These are phyloP conservation scores for Teunomyces funiuensis DNA, from an alignment of 805 yeast species.

Conservation along the genomic window DNA sequence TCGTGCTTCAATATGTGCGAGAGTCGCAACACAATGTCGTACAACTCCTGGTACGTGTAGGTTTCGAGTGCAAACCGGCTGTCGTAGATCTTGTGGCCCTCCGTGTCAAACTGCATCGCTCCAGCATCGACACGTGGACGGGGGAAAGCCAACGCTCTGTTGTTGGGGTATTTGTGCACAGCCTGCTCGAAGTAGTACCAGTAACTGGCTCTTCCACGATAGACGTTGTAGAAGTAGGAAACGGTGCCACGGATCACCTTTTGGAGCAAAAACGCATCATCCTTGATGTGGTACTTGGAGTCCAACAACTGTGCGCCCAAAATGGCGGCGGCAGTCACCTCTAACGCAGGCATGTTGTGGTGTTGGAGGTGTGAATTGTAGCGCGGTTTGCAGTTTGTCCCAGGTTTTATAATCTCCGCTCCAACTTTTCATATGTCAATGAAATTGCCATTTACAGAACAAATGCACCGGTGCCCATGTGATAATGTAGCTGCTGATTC, in stretches of 20 bases:
- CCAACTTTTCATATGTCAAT: not conserved
- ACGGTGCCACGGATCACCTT: constrained; percentile 41
- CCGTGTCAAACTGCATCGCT: constrained; percentile 20
- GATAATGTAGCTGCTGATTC: not conserved
- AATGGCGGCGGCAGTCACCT: constrained; percentile 42
- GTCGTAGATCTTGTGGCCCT: constrained; percentile 46
- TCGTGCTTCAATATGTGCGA: constrained; percentile 63
- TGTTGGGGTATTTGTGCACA: constrained; percentile 50
- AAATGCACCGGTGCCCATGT: not conserved
- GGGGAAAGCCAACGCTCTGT: constrained; percentile 63
- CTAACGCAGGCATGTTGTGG: constrained; percentile 32
- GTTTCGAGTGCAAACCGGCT: constrained; percentile 59
- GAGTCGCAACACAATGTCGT: constrained; percentile 62
- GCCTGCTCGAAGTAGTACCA: constrained; percentile 70
- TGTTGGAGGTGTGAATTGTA: too few species aligned
- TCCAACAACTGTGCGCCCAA: constrained; percentile 48
- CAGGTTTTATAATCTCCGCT: not conserved
- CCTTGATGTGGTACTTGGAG: constrained; percentile 44
- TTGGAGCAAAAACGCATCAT: constrained; percentile 55
- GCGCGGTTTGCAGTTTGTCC: too few species aligned
- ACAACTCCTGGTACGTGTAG: constrained; percentile 68
- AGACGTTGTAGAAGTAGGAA: constrained; percentile 39
- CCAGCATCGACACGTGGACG: constrained; percentile 39
- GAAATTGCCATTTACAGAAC: not conserved
- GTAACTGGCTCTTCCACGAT: constrained; percentile 49